These are phyloP conservation scores for Ananas comosus DNA, from an alignment of 176 grass and related monocot genomes.

Conservation along the genomic window DNA sequence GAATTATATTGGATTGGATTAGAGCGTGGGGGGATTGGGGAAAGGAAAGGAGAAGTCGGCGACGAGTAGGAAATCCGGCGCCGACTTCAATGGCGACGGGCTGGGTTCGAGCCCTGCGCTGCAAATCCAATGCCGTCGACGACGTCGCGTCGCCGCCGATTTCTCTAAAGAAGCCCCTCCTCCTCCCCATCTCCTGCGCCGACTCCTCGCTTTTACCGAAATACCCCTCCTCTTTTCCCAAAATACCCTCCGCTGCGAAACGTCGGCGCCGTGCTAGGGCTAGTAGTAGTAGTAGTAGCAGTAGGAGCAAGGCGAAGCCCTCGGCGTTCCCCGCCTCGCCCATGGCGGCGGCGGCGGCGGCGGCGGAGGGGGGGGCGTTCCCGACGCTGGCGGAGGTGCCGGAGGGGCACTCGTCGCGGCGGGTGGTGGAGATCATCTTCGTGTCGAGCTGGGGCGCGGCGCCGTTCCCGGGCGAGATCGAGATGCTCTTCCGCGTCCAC, in stretches of 20 bases:
- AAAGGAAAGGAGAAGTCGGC: no score
- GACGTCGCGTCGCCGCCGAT: conserved; percentile 20
- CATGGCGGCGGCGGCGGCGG: not conserved
- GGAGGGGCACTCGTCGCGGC: conserved; percentile 29
- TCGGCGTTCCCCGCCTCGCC: not conserved
- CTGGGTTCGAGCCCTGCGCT: conserved; percentile 32
- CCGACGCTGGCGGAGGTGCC: conserved; percentile 34
- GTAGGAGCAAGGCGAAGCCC: not conserved
- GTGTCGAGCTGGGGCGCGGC: conserved; percentile 11
- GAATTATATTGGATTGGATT: no score
- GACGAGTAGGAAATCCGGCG: not conserved
- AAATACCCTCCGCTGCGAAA: no score
- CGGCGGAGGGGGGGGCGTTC: not conserved
- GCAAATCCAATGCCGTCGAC: conserved; percentile 29
- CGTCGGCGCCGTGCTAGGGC: no score
- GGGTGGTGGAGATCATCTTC: conserved; percentile 42
- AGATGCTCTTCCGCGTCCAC: conserved; percentile 44
- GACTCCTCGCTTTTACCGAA: not conserved
- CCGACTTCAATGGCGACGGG: conserved; percentile 25
- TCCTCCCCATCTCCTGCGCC: conserved; percentile 10
- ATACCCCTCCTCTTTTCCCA: no score
- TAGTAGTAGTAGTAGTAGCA: no score
- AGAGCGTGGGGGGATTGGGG: no score
- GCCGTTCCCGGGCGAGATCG: conserved; percentile 8
- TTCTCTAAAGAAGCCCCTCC: conserved; percentile 15